These are phyloP conservation scores for Cercospora brassicicola DNA, from an alignment of 2,329 filamentous ascomycete genomes.

Conservation along the genomic window DNA sequence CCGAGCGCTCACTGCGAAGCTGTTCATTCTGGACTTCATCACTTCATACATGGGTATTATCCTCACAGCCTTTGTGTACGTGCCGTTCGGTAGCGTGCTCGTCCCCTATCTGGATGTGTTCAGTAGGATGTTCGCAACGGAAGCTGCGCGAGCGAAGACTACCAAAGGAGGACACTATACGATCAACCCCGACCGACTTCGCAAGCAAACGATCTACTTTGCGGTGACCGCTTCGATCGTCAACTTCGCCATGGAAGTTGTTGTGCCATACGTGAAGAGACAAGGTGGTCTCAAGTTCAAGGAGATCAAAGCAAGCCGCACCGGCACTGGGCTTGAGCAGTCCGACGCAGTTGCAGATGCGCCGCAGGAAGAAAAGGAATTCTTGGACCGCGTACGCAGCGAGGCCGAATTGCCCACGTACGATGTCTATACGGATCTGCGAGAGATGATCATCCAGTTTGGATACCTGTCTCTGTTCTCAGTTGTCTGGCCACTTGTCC, in stretches of 20 bases:
- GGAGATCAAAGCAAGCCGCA: slow-evolving; percentile 64
- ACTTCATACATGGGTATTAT: slow-evolving; percentile 92
- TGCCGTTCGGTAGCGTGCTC: slow-evolving; percentile 82
- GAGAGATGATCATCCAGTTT: slow-evolving; percentile 84
- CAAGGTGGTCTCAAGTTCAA: slow-evolving; percentile 76
- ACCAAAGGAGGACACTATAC: slow-evolving; percentile 58
- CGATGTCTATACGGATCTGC: slow-evolving; percentile 84
- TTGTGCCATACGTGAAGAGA: slow-evolving; percentile 83
- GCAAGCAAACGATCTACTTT: slow-evolving; percentile 92
- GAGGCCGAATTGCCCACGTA: slow-evolving; percentile 82
- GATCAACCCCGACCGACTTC: slow-evolving; percentile 79
- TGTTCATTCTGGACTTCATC: slow-evolving; percentile 95
- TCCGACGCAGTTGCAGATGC: slow-evolving; percentile 57
- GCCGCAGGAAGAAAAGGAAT: slow-evolving; percentile 72
- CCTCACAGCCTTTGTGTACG: slow-evolving; percentile 89
- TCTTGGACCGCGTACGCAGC: slow-evolving; percentile 76
- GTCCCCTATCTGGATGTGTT: slow-evolving; percentile 86
- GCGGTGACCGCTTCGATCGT: slow-evolving; percentile 92
- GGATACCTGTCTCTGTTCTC: slow-evolving; percentile 91
- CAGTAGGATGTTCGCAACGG: slow-evolving; percentile 66
- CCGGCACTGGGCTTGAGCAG: slow-evolving; percentile 44
- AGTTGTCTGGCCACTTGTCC: slow-evolving; percentile 91
- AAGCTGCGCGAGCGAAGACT: slow-evolving; percentile 63
- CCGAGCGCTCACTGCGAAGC: slow-evolving; percentile 82
- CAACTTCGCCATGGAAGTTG: slow-evolving; percentile 77